Base-by-base conservation (phyloP, 257 asterid species). In the Ballota nigra region DNA sequence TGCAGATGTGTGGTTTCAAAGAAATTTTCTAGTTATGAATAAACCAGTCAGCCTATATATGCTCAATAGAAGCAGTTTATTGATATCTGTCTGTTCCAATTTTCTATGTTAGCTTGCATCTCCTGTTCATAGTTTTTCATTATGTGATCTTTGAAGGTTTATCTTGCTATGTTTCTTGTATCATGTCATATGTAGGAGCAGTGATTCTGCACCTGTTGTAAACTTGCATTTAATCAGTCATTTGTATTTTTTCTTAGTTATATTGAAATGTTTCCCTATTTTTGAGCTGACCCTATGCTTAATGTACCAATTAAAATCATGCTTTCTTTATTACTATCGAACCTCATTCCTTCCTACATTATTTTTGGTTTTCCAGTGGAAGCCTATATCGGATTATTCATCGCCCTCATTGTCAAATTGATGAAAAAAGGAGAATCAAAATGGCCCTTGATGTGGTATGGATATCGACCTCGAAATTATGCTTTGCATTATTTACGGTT, bases 391-490 rank as follows among this genome's bases (percentile, higher is more conserved):
- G 96, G 72, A 90, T 95, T 74, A 89, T 95, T 77, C 99, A 90
- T 76, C 98, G 96, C 71, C 99, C 99, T 58, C 96, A 92, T 63
- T 80, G 87, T 82, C 99, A 90, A 80, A 90, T 95, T 65, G 97
- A 95, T 83, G 99, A 95, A 84, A 89, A 84, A 75, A 88, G 86
- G 74, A 86, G 99, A 88, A 88, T 95, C 59, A 92, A 81, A 77
- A 95, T 95, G 99, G 99, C 99, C 72, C 87, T 95, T 78, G 98
- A 95, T 83, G 99, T 95, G 99, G 99, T 95, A 92, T 58, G 78
- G 51, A 61, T 79, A 64, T 36, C 49, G 36, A 60, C 36, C 41
- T 61, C 61, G 62, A 65, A 61, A 26, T 22, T 43, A 10, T 67
- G 51, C 65, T 13, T 60, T 52, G 20, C 65, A 49, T 26, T 47